These are phyloP conservation scores for Colletotrichum chrysophilum DNA, from an alignment of 2,329 filamentous ascomycete species.

Conservation along the genomic window DNA sequence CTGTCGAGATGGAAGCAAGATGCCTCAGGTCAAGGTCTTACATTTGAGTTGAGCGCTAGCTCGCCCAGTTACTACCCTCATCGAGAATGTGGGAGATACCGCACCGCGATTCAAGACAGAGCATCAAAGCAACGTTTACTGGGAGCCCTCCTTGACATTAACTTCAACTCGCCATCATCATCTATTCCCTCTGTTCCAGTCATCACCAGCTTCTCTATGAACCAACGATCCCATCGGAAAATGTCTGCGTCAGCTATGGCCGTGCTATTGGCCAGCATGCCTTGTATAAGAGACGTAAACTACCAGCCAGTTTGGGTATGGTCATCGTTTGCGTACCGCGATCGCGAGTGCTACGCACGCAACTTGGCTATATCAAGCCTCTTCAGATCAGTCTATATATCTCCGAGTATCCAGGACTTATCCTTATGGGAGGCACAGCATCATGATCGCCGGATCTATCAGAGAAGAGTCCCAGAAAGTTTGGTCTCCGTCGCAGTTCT, in stretches of 20 bases:
- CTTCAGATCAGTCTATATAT: neutral
- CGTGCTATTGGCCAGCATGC: neutral
- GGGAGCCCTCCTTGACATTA: neutral
- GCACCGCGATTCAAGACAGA: too few species aligned
- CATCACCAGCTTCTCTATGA: neutral
- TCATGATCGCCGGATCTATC: neutral
- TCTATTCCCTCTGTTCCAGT: neutral
- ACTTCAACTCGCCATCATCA: neutral
- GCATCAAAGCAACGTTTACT: neutral
- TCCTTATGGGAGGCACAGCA: neutral
- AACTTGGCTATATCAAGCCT: neutral
- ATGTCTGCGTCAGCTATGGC: neutral
- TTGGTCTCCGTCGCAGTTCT: neutral
- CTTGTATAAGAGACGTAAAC: neutral
- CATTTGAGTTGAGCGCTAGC: neutral
- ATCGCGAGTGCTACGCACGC: neutral
- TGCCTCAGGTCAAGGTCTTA: neutral
- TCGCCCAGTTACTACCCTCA: neutral
- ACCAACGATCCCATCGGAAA: neutral
- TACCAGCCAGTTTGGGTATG: neutral
- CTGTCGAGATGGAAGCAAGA: neutral
- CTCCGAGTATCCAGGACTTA: neutral
- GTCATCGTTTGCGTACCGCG: too few species aligned
- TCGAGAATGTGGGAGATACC: neutral
- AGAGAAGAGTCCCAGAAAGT: neutral